Evolutionary conservation across 768 basidiomycete species (phyloP).

Genomic region (Hortiboletus flavorubellus): DNA sequence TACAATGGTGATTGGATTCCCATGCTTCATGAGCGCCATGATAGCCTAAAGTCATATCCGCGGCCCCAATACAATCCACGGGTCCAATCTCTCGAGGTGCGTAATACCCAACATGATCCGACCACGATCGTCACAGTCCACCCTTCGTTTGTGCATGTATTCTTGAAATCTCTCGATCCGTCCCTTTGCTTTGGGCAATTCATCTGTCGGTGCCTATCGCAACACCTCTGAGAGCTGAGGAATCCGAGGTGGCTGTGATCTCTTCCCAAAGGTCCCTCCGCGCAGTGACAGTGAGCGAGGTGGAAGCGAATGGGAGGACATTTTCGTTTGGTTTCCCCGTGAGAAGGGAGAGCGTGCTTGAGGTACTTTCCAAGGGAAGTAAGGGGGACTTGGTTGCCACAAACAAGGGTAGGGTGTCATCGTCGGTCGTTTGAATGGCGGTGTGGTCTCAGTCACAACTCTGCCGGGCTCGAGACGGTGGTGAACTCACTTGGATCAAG

Average conservation of each 20-base stretch:
- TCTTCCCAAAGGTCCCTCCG: constrained; percentile 41
- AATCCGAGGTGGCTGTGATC: constrained; percentile 45
- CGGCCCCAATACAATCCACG: background rate
- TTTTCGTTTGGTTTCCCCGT: constrained; percentile 82
- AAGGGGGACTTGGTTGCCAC: constrained; percentile 47
- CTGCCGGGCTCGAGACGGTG: background rate
- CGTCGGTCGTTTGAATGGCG: background rate
- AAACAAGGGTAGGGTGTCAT: background rate
- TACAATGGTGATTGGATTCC: constrained; percentile 75
- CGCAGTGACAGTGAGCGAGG: constrained; percentile 57
- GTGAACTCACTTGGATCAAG: constrained; percentile 51
- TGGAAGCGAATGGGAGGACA: constrained; percentile 75
- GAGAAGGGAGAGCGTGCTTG: constrained; percentile 69
- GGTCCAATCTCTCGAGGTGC: background rate
- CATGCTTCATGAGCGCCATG: constrained; percentile 60
- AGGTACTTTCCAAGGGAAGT: constrained; percentile 67
- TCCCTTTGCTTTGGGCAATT: constrained; percentile 51
- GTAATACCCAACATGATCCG: constrained; percentile 62
- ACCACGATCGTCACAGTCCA: constrained; percentile 72
- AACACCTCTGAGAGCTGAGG: constrained; percentile 58
- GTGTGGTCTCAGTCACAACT: background rate
- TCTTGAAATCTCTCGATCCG: constrained; percentile 70
- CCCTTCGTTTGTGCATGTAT: constrained; percentile 55
- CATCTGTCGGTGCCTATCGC: constrained; percentile 69
- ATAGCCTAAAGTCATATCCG: constrained; percentile 47